phyloP scores from a whole-genome alignment of 1,139 yeast species.

The Tardiomyces digboiensis region DNA sequence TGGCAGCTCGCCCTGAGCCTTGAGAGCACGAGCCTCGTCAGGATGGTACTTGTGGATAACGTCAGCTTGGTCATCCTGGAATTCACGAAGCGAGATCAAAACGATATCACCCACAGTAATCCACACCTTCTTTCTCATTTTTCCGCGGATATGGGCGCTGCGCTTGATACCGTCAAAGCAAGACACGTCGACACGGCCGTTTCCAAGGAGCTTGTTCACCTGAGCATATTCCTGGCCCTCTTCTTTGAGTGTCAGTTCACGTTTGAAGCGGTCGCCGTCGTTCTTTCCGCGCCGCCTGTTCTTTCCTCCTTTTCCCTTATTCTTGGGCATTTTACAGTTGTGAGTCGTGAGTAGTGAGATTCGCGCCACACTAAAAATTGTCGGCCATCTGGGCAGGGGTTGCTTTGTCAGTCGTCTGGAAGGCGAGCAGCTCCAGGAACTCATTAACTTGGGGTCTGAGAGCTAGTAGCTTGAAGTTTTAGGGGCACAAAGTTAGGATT shows the following conservation, averaged over 20 bases:
- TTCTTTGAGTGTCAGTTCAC: constrained; percentile 85
- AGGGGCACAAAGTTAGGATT: too few species aligned
- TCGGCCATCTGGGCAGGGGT: too few species aligned
- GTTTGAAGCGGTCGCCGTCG: constrained; percentile 82
- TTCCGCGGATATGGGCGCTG: constrained; percentile 98
- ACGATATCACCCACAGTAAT: constrained; percentile 98
- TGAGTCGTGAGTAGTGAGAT: too few species aligned
- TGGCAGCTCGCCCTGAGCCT: constrained; percentile 94
- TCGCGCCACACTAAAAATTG: not conserved
- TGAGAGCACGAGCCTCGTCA: constrained; percentile 96
- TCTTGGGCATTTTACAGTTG: constrained; percentile 51
- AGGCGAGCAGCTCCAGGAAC: too few species aligned
- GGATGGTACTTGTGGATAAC: constrained; percentile 95
- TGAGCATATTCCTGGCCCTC: constrained; percentile 99
- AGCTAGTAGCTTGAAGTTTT: too few species aligned
- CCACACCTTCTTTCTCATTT: constrained; percentile 99
- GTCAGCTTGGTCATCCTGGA: constrained; percentile 98
- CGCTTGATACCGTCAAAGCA: constrained; percentile 94
- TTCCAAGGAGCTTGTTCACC: constrained; percentile 97
- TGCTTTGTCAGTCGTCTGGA: too few species aligned
- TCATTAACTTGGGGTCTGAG: too few species aligned
- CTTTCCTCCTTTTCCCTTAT: constrained; percentile 48
- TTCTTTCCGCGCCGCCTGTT: constrained; percentile 99
- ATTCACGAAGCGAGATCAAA: constrained; percentile 91
- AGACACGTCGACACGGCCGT: constrained; percentile 90